These are phyloP conservation scores for Vaccinium macrocarpon DNA, from an alignment of 148 eudicot genomes.

Conservation along the genomic window DNA sequence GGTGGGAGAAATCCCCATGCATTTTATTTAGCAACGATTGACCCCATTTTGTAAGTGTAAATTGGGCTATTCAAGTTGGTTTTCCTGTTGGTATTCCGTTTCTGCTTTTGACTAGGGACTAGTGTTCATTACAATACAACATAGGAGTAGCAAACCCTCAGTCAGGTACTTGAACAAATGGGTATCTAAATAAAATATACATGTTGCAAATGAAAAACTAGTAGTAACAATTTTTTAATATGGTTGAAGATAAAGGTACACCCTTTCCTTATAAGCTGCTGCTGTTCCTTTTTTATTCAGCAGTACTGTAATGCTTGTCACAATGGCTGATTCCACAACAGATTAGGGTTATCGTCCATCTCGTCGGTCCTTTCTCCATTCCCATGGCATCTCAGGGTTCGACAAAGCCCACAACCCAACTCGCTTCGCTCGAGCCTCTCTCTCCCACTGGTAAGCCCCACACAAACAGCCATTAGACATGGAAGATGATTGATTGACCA, in stretches of 20 bases:
- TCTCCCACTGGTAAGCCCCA: slow-evolving; percentile 61
- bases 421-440: slow-evolving; percentile 69
- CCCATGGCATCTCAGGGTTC: slow-evolving; percentile 96
- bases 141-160: not conserved
- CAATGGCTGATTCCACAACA: not conserved
- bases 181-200: not conserved
- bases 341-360: not conserved
- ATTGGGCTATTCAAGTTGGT: not conserved
- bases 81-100: not conserved
- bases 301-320: not conserved
- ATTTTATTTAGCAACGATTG: not conserved
- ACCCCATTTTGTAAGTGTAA: not conserved
- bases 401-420: slow-evolving; percentile 76
- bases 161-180: not conserved
- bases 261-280: not conserved
- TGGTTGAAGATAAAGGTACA: not conserved
- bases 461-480: not conserved
- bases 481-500: not conserved
- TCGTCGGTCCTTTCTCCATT: slow-evolving; percentile 71
- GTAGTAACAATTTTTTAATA: no score
- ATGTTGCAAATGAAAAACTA: not conserved
- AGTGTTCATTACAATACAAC: not conserved
- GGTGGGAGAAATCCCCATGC: not conserved
- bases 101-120: not conserved
- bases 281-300: not conserved